Conservation (phyloP, 1,139 yeast genomes). For the Pichia sp. region DNA sequence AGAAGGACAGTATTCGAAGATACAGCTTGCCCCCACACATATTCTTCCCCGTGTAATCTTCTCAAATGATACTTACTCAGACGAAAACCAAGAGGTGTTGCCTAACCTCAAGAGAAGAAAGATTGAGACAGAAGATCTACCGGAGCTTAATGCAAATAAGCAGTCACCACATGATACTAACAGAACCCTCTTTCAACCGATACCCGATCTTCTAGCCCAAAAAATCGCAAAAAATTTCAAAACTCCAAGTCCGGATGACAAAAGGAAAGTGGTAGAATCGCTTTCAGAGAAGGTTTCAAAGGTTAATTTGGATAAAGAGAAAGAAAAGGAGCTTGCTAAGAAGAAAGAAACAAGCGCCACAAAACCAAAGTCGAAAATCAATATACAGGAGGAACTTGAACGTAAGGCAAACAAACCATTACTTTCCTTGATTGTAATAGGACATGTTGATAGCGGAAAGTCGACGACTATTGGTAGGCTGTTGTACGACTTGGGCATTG, state of each 20-base stretch:
- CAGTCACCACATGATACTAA: slow-evolving; percentile 35
- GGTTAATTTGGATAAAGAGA: slow-evolving; percentile 18
- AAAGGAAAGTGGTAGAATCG: slow-evolving; percentile 42
- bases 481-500: slow-evolving; percentile 73
- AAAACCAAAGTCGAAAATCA: slow-evolving; percentile 41
- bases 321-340: slow-evolving; percentile 12
- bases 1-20: not conserved
- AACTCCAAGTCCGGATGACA: slow-evolving; percentile 84
- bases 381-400: slow-evolving; percentile 39
- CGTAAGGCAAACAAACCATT: slow-evolving; percentile 51
- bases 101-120: slow-evolving; percentile 13
- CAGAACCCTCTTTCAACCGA: slow-evolving; percentile 15
- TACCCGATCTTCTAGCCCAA: slow-evolving; percentile 33
- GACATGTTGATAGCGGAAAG: slow-evolving; percentile 98
- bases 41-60: slow-evolving; percentile 37
- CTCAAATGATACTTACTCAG: not conserved
- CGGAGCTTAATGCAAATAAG: not conserved
- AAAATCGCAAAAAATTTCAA: slow-evolving; percentile 55
- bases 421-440: slow-evolving; percentile 78
- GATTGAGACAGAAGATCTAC: slow-evolving; percentile 4
- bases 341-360: slow-evolving; percentile 34
- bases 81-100: not conserved
- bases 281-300: slow-evolving; percentile 27
- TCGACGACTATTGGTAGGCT: slow-evolving; percentile 92
- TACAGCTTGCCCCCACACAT: slow-evolving; percentile 23